These are phyloP conservation scores for Nakazawaea anatomiae DNA, from an alignment of 805 yeast genomes.

Conservation along the genomic window DNA sequence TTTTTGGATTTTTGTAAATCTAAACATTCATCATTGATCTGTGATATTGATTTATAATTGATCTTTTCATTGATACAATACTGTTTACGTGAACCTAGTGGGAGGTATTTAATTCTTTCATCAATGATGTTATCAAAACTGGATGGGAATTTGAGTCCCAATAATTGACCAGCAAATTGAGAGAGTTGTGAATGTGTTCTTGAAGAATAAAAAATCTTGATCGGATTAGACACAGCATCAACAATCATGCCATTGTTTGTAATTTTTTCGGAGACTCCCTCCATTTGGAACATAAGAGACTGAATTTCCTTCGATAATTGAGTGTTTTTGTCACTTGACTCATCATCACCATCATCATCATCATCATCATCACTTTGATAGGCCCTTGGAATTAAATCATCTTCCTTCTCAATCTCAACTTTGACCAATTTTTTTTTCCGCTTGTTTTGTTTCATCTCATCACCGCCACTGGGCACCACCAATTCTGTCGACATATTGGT, in stretches of 20 bases:
- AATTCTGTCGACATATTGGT: constrained; percentile 9
- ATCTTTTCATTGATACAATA: constrained; percentile 72
- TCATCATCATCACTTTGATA: constrained; percentile 27
- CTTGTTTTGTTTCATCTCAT: constrained; percentile 17
- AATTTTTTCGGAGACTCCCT: constrained; percentile 12
- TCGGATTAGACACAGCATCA: constrained; percentile 16
- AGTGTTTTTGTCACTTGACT: constrained; percentile 20
- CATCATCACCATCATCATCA: no score
- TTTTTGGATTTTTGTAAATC: constrained; percentile 36
- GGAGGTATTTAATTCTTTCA: constrained; percentile 61
- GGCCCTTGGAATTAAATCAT: constrained; percentile 29
- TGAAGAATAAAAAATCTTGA: constrained; percentile 65
- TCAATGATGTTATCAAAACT: constrained; percentile 31
- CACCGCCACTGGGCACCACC: constrained; percentile 15
- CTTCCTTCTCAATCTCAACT: constrained; percentile 16
- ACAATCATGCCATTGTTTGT: no score
- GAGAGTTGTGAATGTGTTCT: constrained; percentile 86
- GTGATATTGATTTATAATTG: constrained; percentile 36
- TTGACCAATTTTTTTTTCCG: constrained; percentile 19
- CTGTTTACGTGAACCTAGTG: constrained; percentile 82
- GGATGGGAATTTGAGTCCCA: constrained; percentile 57
- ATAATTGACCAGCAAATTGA: constrained; percentile 73
- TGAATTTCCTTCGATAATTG: constrained; percentile 42
- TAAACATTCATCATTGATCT: constrained; percentile 75
- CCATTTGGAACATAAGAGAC: constrained; percentile 38